A percentile compares a stretch with the other conserved stretches of the same genome.
These are phyloP conservation scores for Cephaloascus albidus DNA, from an alignment of 805 yeast species.

Conservation along the genomic window DNA sequence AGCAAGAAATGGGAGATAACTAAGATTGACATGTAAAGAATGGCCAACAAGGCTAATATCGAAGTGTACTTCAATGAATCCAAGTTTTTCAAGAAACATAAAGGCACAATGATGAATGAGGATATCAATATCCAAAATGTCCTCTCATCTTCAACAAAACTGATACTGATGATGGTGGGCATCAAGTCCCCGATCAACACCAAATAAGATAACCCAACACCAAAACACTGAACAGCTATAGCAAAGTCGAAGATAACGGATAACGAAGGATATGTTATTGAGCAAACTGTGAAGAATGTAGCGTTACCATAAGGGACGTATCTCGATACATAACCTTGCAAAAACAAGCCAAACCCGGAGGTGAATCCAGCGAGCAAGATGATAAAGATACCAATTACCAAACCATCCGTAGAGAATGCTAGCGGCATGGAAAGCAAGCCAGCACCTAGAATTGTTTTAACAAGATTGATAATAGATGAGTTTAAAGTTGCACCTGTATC, in stretches of 20 bases:
- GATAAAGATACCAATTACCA: conserved; percentile 45
- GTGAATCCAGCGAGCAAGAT: conserved; percentile 55
- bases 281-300: conserved; percentile 63
- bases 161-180: conserved; percentile 43
- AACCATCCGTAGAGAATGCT: conserved; percentile 61
- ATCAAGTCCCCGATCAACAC: conserved; percentile 72
- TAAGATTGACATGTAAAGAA: conserved; percentile 49
- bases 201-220: conserved; percentile 63
- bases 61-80: conserved; percentile 68
- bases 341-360: conserved; percentile 58
- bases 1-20: conserved; percentile 40
- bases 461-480: conserved; percentile 58
- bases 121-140: conserved; percentile 49
- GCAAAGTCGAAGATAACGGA: conserved; percentile 67
- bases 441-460: conserved; percentile 76
- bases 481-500: conserved; percentile 46
- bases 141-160: conserved; percentile 20
- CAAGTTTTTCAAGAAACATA: conserved; percentile 49
- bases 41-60: conserved; percentile 57
- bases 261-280: conserved; percentile 62
- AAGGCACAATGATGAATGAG: conserved; percentile 47
- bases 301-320: conserved; percentile 52
- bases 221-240: conserved; percentile 71
- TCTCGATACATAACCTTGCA: conserved; percentile 51
- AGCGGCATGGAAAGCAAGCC: conserved; percentile 72